Evolutionary conservation across 768 basidiomycete genomes (phyloP), one percentile per base, ranked within the genome.

Genomic region (Leucocoprinus leucothites): DNA sequence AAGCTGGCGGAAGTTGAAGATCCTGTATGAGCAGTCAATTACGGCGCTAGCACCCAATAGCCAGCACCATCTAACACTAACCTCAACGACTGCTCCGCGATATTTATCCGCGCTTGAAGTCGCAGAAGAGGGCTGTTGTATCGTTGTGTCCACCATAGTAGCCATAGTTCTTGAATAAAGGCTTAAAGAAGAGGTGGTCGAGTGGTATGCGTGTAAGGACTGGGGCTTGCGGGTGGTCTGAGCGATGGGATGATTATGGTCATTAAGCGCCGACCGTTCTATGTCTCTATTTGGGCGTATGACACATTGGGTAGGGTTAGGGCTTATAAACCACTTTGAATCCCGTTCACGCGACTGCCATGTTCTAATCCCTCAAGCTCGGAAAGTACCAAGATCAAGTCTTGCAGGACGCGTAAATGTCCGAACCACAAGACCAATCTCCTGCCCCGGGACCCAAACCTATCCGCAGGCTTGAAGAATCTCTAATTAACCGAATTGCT

Each of bases 51-150:
- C 14, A 21, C 19, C 26, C 28, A 22, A 19, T 31, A 25, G 21
- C 6, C 14, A 18, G 22, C 18, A 43, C 56, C 13, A 11, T 24
- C 13, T 9, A 21, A 28, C n/a, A 61, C 71, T 50, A 57, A 89
- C 93, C 82, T 96, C 94, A 8, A 96, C 91, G 24, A 94, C 91
- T 2, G 94, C 92, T 1, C 94, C 93, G 19, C 92, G 80, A 65
- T 91, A 95, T 70, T 86, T 90, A 62, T 79, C 76, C 21, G 58
- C 58, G 8, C 59, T 60, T 24, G 57, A 58, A 8, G 59, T 35
- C 3, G 40, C 3, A 13, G n/a, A 34, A 9, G 57, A 51, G 5
- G 61, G 46, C 44, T 60, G 60, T 46, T 52, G 48, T 1, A 56
- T 57, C 26, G 62, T 40, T 34, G 45, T 57, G 44, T 57, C 58